Evolutionary conservation across 2,329 filamentous ascomycete genomes (phyloP).

Genomic region (Xylaria sp.): DNA sequence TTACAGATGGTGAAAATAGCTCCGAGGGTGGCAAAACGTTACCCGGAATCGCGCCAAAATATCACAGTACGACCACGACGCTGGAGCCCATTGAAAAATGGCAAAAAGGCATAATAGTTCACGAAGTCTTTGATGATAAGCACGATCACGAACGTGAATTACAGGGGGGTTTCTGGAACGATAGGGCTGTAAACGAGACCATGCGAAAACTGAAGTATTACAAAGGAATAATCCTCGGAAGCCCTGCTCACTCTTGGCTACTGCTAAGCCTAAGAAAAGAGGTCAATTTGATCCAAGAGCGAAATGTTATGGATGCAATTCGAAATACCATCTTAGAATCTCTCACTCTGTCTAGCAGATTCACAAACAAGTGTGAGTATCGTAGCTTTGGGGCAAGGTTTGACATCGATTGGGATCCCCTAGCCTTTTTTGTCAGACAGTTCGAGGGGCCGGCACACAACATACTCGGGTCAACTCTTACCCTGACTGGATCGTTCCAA

Average conservation of each 20-base stretch:
- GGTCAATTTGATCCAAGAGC: not conserved
- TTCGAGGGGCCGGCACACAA: not conserved
- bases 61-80: no score
- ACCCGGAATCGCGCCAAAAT: no score
- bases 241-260: constrained; percentile 4
- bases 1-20: not conserved
- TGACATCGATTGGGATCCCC: constrained; percentile 9
- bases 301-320: not conserved
- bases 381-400: not conserved
- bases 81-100: no score
- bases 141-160: no score
- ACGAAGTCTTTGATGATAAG: no score
- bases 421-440: not conserved
- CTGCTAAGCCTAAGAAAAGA: not conserved
- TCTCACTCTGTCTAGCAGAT: constrained; percentile 1
- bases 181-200: no score
- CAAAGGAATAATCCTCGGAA: not conserved
- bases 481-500: constrained; percentile 10
- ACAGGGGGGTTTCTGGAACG: no score
- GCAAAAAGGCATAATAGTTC: no score
- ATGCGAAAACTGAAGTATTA: not conserved
- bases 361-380: no score
- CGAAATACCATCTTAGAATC: not conserved
- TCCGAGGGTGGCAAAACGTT: no score
- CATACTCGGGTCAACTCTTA: constrained; percentile 5